These are phyloP conservation scores for Cyclocybe cylindracea DNA, from an alignment of 768 basidiomycete genomes.

Conservation along the genomic window DNA sequence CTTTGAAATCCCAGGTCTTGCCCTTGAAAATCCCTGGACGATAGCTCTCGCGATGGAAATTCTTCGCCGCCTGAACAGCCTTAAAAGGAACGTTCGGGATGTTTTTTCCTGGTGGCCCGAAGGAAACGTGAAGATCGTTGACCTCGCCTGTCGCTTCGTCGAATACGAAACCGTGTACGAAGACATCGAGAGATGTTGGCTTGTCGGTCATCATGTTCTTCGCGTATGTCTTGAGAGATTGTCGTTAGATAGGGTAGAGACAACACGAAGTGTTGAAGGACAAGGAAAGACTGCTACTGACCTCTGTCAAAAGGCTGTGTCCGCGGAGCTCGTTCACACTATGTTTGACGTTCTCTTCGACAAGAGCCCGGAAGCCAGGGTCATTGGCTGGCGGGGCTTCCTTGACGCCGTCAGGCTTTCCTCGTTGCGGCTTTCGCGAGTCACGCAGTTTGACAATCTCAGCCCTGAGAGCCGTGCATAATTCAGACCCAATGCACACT, in stretches of 20 bases:
- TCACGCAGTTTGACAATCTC: slow-evolving; percentile 36
- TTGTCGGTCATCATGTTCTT: slow-evolving; percentile 22
- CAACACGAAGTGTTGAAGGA: no score
- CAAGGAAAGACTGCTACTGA: slow-evolving; percentile 5
- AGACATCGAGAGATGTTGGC: slow-evolving; percentile 30
- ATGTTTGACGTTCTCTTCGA: slow-evolving; percentile 51
- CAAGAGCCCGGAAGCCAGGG: slow-evolving; percentile 38
- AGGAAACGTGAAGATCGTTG: slow-evolving; percentile 46
- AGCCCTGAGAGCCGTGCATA: slow-evolving; percentile 14
- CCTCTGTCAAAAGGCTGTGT: slow-evolving; percentile 37
- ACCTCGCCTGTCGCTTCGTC: slow-evolving; percentile 52
- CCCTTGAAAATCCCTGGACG: slow-evolving; percentile 21
- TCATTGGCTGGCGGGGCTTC: slow-evolving; percentile 22
- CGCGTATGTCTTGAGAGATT: slow-evolving; percentile 10
- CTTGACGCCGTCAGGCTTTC: slow-evolving; percentile 22
- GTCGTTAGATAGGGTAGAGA: not conserved
- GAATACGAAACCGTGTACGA: slow-evolving; percentile 61
- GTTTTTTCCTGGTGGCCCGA: slow-evolving; percentile 35
- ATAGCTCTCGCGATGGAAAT: slow-evolving; percentile 21
- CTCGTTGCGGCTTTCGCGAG: slow-evolving; percentile 30
- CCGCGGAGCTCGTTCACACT: slow-evolving; percentile 39
- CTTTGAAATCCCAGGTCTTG: slow-evolving; percentile 24
- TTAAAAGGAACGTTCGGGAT: slow-evolving; percentile 36
- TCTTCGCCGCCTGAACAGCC: slow-evolving; percentile 28
- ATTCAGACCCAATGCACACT: no score